Percentiles rank a stretch among this genome's conserved stretches.
These are phyloP conservation scores for Leucosporidium creatinivorum DNA, from an alignment of 768 basidiomycete genomes.

Conservation along the genomic window DNA sequence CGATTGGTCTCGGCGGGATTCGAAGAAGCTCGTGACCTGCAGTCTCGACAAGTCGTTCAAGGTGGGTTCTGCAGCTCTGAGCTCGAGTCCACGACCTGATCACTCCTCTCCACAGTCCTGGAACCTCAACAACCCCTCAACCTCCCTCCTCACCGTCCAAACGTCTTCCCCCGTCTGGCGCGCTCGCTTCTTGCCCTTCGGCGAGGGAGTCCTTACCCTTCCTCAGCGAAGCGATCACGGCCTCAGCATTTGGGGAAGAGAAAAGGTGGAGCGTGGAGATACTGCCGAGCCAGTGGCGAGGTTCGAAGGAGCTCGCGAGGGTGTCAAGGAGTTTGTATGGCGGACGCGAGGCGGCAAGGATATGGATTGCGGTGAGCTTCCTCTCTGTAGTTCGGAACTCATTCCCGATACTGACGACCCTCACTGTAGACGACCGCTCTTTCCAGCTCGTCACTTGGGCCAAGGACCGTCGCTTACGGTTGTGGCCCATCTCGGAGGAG, in stretches of 20 bases:
- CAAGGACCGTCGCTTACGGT: slow-evolving; percentile 80
- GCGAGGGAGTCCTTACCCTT: slow-evolving; percentile 73
- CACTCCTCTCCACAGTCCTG: slow-evolving; percentile 34
- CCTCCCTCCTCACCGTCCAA: slow-evolving; percentile 43
- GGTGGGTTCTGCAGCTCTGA: neutral
- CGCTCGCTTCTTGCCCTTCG: slow-evolving; percentile 85
- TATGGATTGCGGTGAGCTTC: slow-evolving; percentile 49
- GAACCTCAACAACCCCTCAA: slow-evolving; percentile 30
- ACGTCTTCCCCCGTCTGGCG: slow-evolving; percentile 92
- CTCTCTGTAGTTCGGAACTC: slow-evolving; percentile 34
- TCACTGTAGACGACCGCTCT: slow-evolving; percentile 47
- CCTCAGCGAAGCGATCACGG: slow-evolving; percentile 79
- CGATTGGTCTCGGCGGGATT: slow-evolving; percentile 75
- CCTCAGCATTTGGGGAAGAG: slow-evolving; percentile 65
- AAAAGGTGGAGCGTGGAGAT: slow-evolving; percentile 17
- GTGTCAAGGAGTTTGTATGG: slow-evolving; percentile 99
- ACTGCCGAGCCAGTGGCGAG: slow-evolving; percentile 55
- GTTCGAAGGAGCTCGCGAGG: slow-evolving; percentile 75
- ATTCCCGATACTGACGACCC: slow-evolving; percentile 34
- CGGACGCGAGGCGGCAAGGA: slow-evolving; percentile 51
- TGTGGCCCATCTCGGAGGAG: slow-evolving; percentile 76
- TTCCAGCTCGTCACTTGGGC: slow-evolving; percentile 70
- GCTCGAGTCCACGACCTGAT: slow-evolving; percentile 11
- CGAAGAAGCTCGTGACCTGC: slow-evolving; percentile 83
- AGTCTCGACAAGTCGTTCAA: slow-evolving; percentile 68